Conservation (phyloP, 805 yeast species). For the Candida qinlingensis region DNA sequence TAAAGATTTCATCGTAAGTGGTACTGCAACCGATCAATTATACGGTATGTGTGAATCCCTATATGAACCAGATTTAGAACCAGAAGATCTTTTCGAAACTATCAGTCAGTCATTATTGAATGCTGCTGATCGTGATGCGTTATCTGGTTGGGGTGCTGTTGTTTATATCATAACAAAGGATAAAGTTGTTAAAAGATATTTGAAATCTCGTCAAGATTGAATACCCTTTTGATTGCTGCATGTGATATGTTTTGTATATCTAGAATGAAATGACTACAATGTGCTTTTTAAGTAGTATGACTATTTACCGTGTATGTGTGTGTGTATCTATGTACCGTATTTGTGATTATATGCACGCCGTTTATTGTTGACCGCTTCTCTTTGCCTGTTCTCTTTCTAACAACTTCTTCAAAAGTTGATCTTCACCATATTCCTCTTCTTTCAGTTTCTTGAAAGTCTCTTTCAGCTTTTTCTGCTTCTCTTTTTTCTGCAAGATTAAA, state of each 20-base stretch:
- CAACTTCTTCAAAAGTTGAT: slow-evolving; percentile 60
- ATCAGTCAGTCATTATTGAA: slow-evolving; percentile 88
- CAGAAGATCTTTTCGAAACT: slow-evolving; percentile 94
- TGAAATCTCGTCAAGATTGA: slow-evolving; percentile 93
- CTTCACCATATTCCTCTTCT: slow-evolving; percentile 80
- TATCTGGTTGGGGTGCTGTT: slow-evolving; percentile 98
- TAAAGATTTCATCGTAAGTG: slow-evolving; percentile 89
- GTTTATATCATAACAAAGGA: slow-evolving; percentile 91
- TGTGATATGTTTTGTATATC: slow-evolving; percentile 3
- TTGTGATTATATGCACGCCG: neutral
- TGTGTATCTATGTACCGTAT: slow-evolving; percentile 1
- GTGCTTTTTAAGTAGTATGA: neutral
- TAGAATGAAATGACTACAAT: slow-evolving; percentile 4
- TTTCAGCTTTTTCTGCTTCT: slow-evolving; percentile 49
- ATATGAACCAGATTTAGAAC: slow-evolving; percentile 89
- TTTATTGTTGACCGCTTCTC: slow-evolving; percentile 8
- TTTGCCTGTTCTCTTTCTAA: slow-evolving; percentile 47
- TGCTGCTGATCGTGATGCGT: slow-evolving; percentile 95
- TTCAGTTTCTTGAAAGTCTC: slow-evolving; percentile 54
- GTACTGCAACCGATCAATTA: slow-evolving; percentile 94
- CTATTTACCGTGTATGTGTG: neutral
- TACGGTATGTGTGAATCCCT: slow-evolving; percentile 98
- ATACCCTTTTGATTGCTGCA: neutral
- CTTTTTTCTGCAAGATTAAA: slow-evolving; percentile 44
- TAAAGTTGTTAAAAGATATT: slow-evolving; percentile 77